Evolutionary conservation across 495 filamentous ascomycete genomes (phyloP), one percentile per base, ranked within the genome.

Genomic region (Penicillium alfredii): DNA sequence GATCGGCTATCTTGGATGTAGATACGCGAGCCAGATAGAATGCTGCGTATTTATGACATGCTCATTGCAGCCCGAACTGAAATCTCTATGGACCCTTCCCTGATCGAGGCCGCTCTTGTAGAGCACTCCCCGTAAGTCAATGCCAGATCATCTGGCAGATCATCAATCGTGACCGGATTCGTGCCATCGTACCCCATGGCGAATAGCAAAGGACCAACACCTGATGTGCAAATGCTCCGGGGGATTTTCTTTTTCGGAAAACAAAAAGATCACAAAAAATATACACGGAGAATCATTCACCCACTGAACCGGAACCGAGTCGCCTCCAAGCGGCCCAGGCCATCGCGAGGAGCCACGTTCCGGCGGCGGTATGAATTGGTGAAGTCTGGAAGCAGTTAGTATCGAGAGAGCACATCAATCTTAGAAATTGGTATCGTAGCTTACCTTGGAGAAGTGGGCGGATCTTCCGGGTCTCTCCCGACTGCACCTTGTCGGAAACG

Each of bases 261-360:
- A 32, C 21, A 31, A 33, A 14, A 34, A 19, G 33, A 21, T n/a
- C n/a, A n/a, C n/a, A 32, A 40, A 39, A 38, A 47, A 42, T 51
- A 27, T 54, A 49, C 44, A 51, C 29, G 14, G 30, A 38, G 23
- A 64, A 30, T 42, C 25, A 42, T 31, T 58, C 67, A 76, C 40
- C 82, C 82, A 44, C 65, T 72, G 55, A 93, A 96, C 47, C 82
- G 81, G 67, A 96, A 96, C 25, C 85, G 77, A 33, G 80, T 75
- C 6, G 86, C 86, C 63, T 93, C 86, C 25, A 96, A 60, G 44
- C 84, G 71, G 5, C 89, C 89, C 26, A 96, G 70, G 4, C 89
- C 89, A 49, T 94, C 89, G 37, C 89, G 64, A n/a, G 89, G 89
- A 13, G 89, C 89, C 8, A 99, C 84, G 59, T 99, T 95, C 47